Conservation (phyloP, 2,329 filamentous ascomycete genomes). For the Tolypocladium album region DNA sequence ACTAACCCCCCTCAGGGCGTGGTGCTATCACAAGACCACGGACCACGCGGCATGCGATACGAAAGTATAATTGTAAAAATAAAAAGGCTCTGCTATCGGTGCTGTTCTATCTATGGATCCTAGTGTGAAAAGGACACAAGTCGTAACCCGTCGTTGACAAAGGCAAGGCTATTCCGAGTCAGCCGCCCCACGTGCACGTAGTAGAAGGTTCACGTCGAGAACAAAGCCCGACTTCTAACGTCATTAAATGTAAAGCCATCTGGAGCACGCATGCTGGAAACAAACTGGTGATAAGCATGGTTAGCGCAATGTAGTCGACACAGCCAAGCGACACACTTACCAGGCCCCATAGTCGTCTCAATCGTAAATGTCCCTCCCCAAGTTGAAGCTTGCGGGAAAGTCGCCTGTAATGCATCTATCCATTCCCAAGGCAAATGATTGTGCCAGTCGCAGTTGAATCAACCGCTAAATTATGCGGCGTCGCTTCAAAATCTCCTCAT, state of each 20-base stretch:
- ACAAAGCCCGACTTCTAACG: not conserved
- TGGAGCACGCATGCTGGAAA: not conserved
- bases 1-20: not conserved
- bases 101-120: not conserved
- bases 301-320: not conserved
- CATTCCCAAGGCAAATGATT: not conserved
- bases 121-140: not conserved
- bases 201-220: not conserved
- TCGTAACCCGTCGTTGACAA: not conserved
- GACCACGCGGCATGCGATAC: not conserved
- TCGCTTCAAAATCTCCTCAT: constrained; percentile 23
- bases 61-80: not conserved
- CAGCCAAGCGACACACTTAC: not conserved
- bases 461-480: constrained; percentile 14
- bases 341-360: not conserved
- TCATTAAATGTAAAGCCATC: not conserved
- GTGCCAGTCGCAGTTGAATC: not conserved
- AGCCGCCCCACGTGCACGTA: not conserved
- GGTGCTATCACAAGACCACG: not conserved
- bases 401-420: not conserved
- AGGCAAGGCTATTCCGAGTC: not conserved
- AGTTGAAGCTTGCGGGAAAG: not conserved
- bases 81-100: too few relatives aligned
- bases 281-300: not conserved
- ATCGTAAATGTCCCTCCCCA: not conserved